A percentile compares a stretch with the other conserved stretches of the same genome.
Evolutionary conservation across 1,284 basidiomycete genomes (phyloP).

Genomic region (Trametes hirsuta): DNA sequence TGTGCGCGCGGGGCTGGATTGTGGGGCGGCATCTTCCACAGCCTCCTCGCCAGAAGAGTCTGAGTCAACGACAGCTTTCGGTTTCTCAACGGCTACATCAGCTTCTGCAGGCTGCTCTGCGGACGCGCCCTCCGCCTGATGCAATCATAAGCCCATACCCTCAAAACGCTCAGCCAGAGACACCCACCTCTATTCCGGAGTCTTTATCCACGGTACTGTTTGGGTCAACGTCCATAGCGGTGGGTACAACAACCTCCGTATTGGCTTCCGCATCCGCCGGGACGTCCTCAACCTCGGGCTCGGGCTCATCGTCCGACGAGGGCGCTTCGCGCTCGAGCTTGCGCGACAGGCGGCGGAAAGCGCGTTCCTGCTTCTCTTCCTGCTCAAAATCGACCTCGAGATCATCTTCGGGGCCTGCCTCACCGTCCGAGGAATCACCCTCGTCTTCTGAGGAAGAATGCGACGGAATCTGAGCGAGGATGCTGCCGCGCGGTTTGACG

Average conservation of each 20-base stretch:
- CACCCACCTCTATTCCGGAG: conserved; percentile 15
- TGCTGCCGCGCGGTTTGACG: conserved; percentile 16
- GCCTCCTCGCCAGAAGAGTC: background rate
- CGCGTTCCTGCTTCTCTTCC: conserved; percentile 29
- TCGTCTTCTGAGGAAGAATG: conserved; percentile 25
- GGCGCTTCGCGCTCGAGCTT: conserved; percentile 21
- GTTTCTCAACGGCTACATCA: background rate
- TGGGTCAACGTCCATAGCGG: conserved; percentile 25
- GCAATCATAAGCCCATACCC: conserved; percentile 6
- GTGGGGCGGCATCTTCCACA: too few species aligned
- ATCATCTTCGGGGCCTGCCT: conserved; percentile 23
- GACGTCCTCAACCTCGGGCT: conserved; percentile 20
- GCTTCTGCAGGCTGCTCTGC: background rate
- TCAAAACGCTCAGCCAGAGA: background rate
- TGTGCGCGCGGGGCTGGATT: too few species aligned
- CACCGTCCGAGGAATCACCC: conserved; percentile 18
- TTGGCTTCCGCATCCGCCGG: conserved; percentile 1
- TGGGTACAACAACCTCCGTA: conserved; percentile 15
- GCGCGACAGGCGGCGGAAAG: conserved; percentile 31
- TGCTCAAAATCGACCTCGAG: conserved; percentile 22
- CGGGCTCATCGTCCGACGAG: conserved; percentile 33
- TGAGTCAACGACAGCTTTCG: background rate
- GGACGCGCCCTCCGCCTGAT: background rate
- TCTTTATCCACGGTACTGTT: conserved; percentile 17
- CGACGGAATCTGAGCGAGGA: conserved; percentile 29